These are phyloP conservation scores for Staphylotrichum tortipilum DNA, from an alignment of 495 filamentous ascomycete species.

Conservation along the genomic window DNA sequence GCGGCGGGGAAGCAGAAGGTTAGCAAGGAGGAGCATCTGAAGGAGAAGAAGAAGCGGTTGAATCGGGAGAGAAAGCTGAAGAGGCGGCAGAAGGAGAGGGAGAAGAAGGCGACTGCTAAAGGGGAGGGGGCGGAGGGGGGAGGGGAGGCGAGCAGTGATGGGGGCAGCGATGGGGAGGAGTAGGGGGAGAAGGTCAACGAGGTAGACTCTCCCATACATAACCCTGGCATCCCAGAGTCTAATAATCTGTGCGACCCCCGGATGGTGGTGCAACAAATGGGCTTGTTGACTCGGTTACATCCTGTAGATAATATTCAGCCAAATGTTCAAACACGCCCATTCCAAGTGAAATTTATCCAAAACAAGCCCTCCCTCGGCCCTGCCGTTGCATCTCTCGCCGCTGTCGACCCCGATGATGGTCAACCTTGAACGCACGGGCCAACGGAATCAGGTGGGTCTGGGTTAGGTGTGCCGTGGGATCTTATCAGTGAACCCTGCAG, in stretches of 20 bases:
- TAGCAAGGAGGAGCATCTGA: constrained; percentile 41
- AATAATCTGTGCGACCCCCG: too few species aligned
- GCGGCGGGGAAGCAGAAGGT: constrained; percentile 22
- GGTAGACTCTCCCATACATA: too few species aligned
- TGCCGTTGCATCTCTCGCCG: too few species aligned
- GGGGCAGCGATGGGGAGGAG: background rate
- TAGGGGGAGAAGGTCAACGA: background rate
- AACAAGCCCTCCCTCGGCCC: too few species aligned
- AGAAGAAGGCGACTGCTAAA: constrained; percentile 33
- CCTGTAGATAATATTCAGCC: too few species aligned
- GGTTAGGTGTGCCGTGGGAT: background rate
- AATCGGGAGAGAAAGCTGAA: constrained; percentile 47
- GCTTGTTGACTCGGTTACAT: too few species aligned
- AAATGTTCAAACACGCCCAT: too few species aligned
- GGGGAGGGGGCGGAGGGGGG: constrained; percentile 8
- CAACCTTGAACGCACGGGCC: background rate
- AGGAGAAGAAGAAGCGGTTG: constrained; percentile 46
- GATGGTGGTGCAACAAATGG: too few species aligned
- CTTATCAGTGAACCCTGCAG: background rate
- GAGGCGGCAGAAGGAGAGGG: constrained; percentile 41
- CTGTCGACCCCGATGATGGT: too few species aligned
- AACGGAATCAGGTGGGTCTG: background rate
- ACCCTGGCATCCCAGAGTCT: too few species aligned
- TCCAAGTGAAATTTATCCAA: too few species aligned
- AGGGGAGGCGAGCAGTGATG: background rate